Conservation (phyloP, 1,139 yeast genomes). For the Candida buenavistaensis region DNA sequence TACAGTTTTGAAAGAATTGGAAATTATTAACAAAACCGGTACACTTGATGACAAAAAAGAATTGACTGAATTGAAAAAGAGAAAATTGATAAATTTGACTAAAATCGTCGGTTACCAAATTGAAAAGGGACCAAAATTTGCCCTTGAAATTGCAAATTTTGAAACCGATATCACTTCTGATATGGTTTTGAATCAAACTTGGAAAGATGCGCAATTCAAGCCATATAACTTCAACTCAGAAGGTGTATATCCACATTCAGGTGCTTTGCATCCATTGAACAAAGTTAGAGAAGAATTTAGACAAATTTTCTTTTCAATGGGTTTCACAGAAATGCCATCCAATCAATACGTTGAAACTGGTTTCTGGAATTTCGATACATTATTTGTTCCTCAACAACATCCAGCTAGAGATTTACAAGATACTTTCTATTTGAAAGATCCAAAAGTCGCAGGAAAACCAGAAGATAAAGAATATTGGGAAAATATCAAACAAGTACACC, state of each 20-base stretch:
- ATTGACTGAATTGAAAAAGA: slow-evolving; percentile 84
- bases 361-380: slow-evolving; percentile 97
- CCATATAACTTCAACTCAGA: slow-evolving; percentile 95
- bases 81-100: slow-evolving; percentile 75
- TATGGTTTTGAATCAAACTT: slow-evolving; percentile 77
- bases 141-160: slow-evolving; percentile 72
- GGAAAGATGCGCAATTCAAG: slow-evolving; percentile 86
- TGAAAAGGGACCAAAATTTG: slow-evolving; percentile 80
- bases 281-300: slow-evolving; percentile 97
- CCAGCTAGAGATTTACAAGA: slow-evolving; percentile 99
- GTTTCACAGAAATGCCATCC: slow-evolving; percentile 98
- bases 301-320: slow-evolving; percentile 96
- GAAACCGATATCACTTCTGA: slow-evolving; percentile 95
- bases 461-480: slow-evolving; percentile 76
- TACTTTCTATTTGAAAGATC: slow-evolving; percentile 95
- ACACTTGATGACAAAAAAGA: slow-evolving; percentile 61
- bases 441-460: slow-evolving; percentile 75
- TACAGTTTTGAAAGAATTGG: slow-evolving; percentile 64
- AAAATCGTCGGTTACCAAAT: slow-evolving; percentile 78
- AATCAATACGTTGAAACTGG: slow-evolving; percentile 97
- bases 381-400: slow-evolving; percentile 98
- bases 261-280: slow-evolving; percentile 94
- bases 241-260: slow-evolving; percentile 82
- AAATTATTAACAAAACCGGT: slow-evolving; percentile 59
- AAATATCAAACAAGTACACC: slow-evolving; percentile 80